Conservation (phyloP, 805 yeast species). For the Candida nanaspora region DNA sequence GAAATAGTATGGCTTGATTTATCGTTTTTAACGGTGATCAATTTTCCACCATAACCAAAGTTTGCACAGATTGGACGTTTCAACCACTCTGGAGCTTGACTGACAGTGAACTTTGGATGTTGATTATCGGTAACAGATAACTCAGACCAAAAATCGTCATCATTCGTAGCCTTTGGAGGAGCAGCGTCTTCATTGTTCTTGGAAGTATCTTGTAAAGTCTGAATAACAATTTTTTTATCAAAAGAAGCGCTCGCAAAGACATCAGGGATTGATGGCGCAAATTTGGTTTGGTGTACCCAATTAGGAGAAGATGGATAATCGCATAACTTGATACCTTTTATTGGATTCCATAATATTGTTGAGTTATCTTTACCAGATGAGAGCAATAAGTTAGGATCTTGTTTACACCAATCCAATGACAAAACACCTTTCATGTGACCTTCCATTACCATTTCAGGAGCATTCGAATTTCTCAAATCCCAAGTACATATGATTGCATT, state of each 20-base stretch:
- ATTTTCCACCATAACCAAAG: slow-evolving; percentile 93
- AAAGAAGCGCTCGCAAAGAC: slow-evolving; percentile 82
- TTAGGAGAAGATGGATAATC: slow-evolving; percentile 88
- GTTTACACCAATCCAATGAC: slow-evolving; percentile 88
- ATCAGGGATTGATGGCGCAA: slow-evolving; percentile 87
- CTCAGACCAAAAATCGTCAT: slow-evolving; percentile 82
- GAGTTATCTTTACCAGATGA: slow-evolving; percentile 93
- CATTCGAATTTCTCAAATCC: slow-evolving; percentile 91
- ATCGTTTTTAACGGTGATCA: slow-evolving; percentile 42
- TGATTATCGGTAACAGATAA: slow-evolving; percentile 60
- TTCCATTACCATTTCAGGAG: slow-evolving; percentile 68
- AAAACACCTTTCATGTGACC: slow-evolving; percentile 89
- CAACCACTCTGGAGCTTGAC: slow-evolving; percentile 90
- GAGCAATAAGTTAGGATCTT: slow-evolving; percentile 69
- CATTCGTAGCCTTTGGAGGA: slow-evolving; percentile 37
- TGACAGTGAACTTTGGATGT: slow-evolving; percentile 62
- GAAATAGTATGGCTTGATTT: slow-evolving; percentile 33
- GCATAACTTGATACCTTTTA: slow-evolving; percentile 62
- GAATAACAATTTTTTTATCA: slow-evolving; percentile 75
- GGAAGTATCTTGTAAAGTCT: slow-evolving; percentile 81
- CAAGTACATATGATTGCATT: slow-evolving; percentile 79
- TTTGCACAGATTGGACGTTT: slow-evolving; percentile 63
- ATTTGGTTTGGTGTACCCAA: slow-evolving; percentile 87
- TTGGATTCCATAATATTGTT: slow-evolving; percentile 87
- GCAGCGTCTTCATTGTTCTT: slow-evolving; percentile 44